Evolutionary conservation across 2,329 filamentous ascomycete genomes (phyloP), one percentile per base, ranked within the genome.

Genomic region (Colletotrichum australisinense): DNA sequence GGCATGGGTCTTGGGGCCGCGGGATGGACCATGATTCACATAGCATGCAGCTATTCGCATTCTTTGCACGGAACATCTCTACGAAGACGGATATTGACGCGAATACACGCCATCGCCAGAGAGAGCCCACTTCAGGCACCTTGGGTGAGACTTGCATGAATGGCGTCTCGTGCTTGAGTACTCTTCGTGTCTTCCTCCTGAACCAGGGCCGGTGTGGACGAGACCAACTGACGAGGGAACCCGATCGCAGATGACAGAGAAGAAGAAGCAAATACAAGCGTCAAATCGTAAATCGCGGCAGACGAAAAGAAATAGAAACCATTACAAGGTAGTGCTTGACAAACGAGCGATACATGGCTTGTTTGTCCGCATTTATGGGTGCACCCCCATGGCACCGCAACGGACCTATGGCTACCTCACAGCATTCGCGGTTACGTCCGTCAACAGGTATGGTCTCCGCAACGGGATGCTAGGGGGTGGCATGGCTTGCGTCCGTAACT

Each of bases 401-500:
- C 58, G 53, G 11, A 35, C 32, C 32, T 16, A 42, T 58, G 53
- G 19, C 42, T 55, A 56, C 46, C 57, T 67, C 38, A 49, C 42
- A 19, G n/a, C 42, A 35, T 3, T 49, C 42, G 42, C 42, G 42
- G 42, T 49, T 66, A 70, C 42, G 19, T 60, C 62, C 55, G 55
- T 60, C 63, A 14, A 46, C 46, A 59, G 35, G 53, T 32, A 52
- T 19, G 35, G 52, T 32, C 63, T 55, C 63, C 63, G 42, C 63
- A 55, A 28, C 53, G 30, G 42, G 22, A 42, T 38, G 24, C 4
- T 46, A 71, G 30, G 67, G 62, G 42, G 62, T 38, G 42, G 16
- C 24, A 42, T 60, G 68, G 56, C 63, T 67, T 71, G 60, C 63
- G 63, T 22, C 49, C 68, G 68, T 71, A 71, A 71, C 9, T 62